phyloP scores from a whole-genome alignment of 2,329 filamentous ascomycete genomes.

The Cladosporium sp. region DNA sequence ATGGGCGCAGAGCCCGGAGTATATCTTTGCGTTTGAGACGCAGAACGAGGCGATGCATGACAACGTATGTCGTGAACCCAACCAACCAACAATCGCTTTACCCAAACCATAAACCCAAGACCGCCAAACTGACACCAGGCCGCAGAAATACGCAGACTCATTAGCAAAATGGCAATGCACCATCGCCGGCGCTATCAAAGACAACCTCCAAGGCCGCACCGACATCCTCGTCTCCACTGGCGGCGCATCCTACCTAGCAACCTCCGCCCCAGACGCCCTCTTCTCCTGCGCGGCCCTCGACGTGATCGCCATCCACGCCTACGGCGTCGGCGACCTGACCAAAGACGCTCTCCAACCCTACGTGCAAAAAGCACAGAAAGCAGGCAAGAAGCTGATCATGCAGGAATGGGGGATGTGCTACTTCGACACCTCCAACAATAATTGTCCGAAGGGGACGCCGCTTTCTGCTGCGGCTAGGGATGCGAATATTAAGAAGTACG shows the following conservation, averaged over 20 bases:
- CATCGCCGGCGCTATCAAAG: conserved; percentile 23
- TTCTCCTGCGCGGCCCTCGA: conserved; percentile 27
- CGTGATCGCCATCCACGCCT: conserved; percentile 33
- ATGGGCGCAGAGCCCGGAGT: conserved; percentile 21
- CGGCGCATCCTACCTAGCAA: conserved; percentile 21
- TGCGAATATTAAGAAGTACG: conserved; percentile 33
- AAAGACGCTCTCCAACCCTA: conserved; percentile 28
- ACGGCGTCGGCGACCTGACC: conserved; percentile 31
- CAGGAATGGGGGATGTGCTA: conserved; percentile 38
- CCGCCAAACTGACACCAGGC: background rate
- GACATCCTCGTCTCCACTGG: conserved; percentile 24
- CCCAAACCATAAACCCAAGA: background rate
- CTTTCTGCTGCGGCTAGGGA: conserved; percentile 23
- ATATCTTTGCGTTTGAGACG: conserved; percentile 23
- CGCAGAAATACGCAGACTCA: background rate
- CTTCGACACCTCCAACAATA: conserved; percentile 31
- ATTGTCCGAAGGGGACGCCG: conserved; percentile 26
- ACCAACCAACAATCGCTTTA: background rate
- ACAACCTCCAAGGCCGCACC: conserved; percentile 15
- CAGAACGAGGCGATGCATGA: conserved; percentile 25
- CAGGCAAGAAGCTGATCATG: conserved; percentile 38
- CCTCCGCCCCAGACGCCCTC: conserved; percentile 19
- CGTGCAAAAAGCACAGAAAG: conserved; percentile 29
- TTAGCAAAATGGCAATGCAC: conserved; percentile 22
- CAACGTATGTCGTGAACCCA: conserved; percentile 13